Evolutionary conservation across 768 basidiomycete species (phyloP).

Genomic region (Mycena pura): DNA sequence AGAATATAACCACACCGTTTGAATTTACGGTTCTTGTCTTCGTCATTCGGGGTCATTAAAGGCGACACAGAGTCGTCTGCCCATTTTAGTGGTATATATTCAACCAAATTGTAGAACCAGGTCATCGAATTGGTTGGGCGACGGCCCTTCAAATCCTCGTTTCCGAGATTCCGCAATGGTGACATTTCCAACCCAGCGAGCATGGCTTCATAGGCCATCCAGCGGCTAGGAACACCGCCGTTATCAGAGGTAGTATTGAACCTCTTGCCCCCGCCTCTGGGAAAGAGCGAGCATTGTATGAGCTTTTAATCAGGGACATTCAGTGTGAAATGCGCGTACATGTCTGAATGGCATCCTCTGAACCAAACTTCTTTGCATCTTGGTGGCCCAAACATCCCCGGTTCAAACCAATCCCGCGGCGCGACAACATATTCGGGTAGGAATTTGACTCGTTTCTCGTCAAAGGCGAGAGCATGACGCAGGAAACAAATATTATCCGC

Average conservation of each 20-base stretch:
- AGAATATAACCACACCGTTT: neutral
- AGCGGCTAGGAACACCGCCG: neutral
- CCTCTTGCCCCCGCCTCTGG: constrained; percentile 8
- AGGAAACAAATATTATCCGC: neutral
- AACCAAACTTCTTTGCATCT: neutral
- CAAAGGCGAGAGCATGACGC: neutral
- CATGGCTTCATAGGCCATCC: constrained; percentile 16
- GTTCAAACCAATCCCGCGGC: neutral
- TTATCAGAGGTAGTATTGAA: neutral
- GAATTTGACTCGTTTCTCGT: neutral
- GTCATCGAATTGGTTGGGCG: neutral
- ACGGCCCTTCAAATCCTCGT: neutral
- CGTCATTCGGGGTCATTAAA: neutral
- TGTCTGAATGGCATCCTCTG: neutral
- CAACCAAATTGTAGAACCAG: neutral
- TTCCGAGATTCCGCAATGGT: neutral
- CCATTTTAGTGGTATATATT: neutral
- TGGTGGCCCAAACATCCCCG: neutral
- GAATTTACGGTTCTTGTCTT: neutral
- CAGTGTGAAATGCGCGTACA: neutral
- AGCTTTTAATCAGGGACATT: neutral
- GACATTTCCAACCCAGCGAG: constrained; percentile 3
- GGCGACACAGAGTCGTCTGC: neutral
- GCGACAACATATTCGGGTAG: neutral
- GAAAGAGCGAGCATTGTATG: neutral